Evolutionary conservation across 148 eudicot species (phyloP).

Genomic region (Talinum fruticosum): DNA sequence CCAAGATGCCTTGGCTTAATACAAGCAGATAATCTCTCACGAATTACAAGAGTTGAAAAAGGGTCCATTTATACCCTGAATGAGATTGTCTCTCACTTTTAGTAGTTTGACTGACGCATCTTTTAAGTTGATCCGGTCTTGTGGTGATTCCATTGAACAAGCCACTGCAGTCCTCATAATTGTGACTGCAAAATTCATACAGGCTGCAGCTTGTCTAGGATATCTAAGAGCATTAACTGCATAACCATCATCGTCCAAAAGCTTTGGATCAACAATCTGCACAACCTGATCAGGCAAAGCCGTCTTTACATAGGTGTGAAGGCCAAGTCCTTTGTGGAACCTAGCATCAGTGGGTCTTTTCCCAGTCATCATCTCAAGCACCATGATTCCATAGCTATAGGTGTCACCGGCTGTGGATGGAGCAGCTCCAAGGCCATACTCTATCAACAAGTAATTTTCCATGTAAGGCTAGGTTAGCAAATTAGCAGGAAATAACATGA

Average conservation of each 20-base stretch:
- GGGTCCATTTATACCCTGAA: background rate
- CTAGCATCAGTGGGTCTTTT: conserved; percentile 2
- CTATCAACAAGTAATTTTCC: background rate
- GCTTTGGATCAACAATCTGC: background rate
- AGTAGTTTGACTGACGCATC: background rate
- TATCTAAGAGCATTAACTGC: background rate
- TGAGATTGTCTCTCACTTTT: background rate
- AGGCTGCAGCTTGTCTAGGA: background rate
- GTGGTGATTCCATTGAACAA: conserved; percentile 13
- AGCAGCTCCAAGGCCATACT: background rate
- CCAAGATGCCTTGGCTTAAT: too few species aligned
- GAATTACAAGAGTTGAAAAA: too few species aligned
- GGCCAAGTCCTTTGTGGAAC: background rate
- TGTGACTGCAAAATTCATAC: background rate
- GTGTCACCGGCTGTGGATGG: background rate
- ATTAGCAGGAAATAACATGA: background rate
- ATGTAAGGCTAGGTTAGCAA: background rate
- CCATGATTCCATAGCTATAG: background rate
- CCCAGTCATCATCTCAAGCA: conserved; percentile 9
- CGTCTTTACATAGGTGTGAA: background rate
- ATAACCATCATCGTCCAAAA: background rate
- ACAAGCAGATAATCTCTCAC: too few species aligned
- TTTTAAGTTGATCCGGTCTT: conserved; percentile 6
- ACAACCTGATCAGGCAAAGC: background rate
- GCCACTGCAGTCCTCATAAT: conserved; percentile 14